phyloP scores from a whole-genome alignment of 441 rosid species.

The Adansonia madagascariensis region DNA sequence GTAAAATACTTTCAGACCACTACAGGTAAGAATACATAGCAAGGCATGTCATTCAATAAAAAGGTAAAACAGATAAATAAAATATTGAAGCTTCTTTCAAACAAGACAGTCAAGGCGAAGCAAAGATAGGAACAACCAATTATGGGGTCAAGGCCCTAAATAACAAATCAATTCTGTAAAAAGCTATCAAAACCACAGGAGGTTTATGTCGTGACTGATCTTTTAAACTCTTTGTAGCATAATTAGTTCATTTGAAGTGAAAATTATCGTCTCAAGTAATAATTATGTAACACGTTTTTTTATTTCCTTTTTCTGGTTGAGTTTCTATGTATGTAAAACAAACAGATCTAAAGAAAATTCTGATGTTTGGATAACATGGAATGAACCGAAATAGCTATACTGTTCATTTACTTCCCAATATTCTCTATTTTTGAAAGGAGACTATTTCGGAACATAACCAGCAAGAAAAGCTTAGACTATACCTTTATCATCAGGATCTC shows the following conservation, averaged over 20 bases:
- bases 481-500: constrained; percentile 94
- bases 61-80: no score
- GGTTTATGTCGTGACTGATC: neutral
- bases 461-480: neutral
- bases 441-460: neutral
- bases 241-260: neutral
- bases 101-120: neutral
- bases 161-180: neutral
- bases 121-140: neutral
- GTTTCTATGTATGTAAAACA: neutral
- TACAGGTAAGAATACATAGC: no score
- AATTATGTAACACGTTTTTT: neutral
- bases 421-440: neutral
- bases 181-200: neutral
- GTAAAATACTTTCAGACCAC: no score
- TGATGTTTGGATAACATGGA: neutral
- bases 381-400: neutral
- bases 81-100: neutral
- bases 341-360: neutral
- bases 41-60: no score
- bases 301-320: neutral
- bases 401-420: neutral
- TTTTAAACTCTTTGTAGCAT: neutral
- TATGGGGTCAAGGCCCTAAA: neutral
- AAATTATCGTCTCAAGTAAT: neutral